Percentiles rank a stretch among this genome's conserved stretches.
These are phyloP conservation scores for Emergomyces africanus DNA, from an alignment of 2,329 filamentous ascomycete genomes.

Conservation along the genomic window DNA sequence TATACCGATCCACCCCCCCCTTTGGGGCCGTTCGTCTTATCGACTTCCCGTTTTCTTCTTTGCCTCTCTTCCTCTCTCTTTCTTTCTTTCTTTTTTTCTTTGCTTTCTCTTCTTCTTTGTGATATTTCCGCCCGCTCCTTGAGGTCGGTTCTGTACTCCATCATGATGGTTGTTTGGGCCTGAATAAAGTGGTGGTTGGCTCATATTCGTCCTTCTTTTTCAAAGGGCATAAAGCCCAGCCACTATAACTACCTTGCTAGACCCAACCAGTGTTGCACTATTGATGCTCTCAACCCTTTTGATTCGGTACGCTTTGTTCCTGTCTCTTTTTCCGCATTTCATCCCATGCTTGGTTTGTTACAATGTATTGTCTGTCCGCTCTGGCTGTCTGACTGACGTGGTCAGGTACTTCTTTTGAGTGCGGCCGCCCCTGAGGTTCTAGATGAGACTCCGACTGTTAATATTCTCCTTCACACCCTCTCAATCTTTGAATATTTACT, in stretches of 20 bases:
- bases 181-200: background rate
- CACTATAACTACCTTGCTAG: background rate
- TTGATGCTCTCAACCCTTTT: background rate
- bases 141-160: background rate
- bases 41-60: background rate
- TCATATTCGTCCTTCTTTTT: background rate
- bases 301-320: background rate
- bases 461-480: slow-evolving; percentile 4
- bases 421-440: background rate
- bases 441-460: background rate
- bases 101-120: background rate
- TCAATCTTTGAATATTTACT: slow-evolving; percentile 2
- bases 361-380: background rate
- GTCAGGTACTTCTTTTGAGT: background rate
- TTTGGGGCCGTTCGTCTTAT: background rate
- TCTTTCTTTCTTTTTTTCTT: slow-evolving; percentile 1
- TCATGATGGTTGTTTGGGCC: background rate
- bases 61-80: slow-evolving; percentile 1
- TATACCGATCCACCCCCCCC: background rate
- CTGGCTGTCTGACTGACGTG: background rate
- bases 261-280: background rate
- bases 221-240: background rate
- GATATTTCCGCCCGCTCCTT: background rate
- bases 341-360: background rate
- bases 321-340: background rate